Conservation (phyloP, 768 basidiomycete species). For the Mycena venus region DNA sequence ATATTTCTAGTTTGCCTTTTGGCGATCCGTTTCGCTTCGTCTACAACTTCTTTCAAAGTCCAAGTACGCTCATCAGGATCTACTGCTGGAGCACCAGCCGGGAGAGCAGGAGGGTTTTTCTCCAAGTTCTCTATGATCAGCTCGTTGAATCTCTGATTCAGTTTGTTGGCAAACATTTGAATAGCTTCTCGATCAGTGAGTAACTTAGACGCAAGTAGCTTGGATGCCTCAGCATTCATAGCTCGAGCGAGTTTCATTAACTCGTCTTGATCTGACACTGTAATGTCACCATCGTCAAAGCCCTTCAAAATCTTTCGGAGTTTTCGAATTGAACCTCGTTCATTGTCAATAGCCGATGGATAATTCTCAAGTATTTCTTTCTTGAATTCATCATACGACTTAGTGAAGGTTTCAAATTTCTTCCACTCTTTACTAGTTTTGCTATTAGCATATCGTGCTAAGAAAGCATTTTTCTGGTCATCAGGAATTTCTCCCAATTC, state of each 20-base stretch:
- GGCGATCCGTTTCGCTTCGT: background rate
- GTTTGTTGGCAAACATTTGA: background rate
- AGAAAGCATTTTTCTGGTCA: background rate
- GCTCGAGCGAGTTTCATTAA: background rate
- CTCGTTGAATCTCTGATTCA: background rate
- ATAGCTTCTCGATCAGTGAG: background rate
- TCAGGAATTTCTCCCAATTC: background rate
- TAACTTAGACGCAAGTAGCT: background rate
- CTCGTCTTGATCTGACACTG: background rate
- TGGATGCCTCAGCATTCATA: background rate
- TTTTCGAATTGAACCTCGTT: background rate
- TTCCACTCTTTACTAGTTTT: background rate
- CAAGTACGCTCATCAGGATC: background rate
- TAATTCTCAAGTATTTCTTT: constrained; percentile 9
- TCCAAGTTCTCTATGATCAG: background rate
- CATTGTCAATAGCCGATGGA: background rate
- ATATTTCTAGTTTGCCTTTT: background rate
- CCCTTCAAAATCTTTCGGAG: background rate
- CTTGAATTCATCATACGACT: constrained; percentile 1
- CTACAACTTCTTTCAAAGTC: background rate
- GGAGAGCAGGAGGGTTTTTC: background rate
- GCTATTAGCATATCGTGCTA: background rate
- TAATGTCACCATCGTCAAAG: background rate
- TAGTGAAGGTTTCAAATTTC: background rate
- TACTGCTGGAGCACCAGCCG: background rate